Percentiles rank a stretch among this genome's conserved stretches.
phyloP scores from a whole-genome alignment of 306 rosid genomes.

The Pueraria montana region DNA sequence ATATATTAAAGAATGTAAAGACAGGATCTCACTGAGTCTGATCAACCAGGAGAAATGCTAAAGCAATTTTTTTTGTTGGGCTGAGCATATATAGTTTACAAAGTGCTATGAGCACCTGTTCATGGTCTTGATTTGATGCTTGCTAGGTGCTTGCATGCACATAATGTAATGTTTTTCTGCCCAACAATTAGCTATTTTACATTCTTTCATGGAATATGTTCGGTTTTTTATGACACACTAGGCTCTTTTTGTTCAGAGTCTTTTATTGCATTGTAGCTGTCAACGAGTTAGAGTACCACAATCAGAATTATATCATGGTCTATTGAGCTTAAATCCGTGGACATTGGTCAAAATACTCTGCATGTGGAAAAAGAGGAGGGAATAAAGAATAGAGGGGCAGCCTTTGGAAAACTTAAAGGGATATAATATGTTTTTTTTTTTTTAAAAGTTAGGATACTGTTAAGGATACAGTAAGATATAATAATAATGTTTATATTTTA shows the following conservation, averaged over 20 bases:
- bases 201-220: constrained; percentile 7
- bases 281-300: neutral
- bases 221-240: neutral
- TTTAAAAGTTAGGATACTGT: neutral
- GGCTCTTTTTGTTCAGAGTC: neutral
- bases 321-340: neutral
- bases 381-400: neutral
- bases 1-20: constrained; percentile 60
- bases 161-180: constrained; percentile 13
- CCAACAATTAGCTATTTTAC: constrained; percentile 8
- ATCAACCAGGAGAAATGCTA: constrained; percentile 44
- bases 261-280: constrained; percentile 10
- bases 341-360: neutral
- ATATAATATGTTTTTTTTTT: neutral
- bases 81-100: constrained; percentile 39
- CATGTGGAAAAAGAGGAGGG: neutral
- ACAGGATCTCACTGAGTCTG: constrained; percentile 48
- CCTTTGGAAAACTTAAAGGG: neutral
- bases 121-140: constrained; percentile 37
- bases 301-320: neutral
- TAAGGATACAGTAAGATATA: neutral
- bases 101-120: constrained; percentile 30
- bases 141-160: constrained; percentile 35
- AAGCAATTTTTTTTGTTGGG: constrained; percentile 32
- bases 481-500: neutral